phyloP scores from a whole-genome alignment of 176 grass and related monocot species.

The Thinopyrum elongatum region DNA sequence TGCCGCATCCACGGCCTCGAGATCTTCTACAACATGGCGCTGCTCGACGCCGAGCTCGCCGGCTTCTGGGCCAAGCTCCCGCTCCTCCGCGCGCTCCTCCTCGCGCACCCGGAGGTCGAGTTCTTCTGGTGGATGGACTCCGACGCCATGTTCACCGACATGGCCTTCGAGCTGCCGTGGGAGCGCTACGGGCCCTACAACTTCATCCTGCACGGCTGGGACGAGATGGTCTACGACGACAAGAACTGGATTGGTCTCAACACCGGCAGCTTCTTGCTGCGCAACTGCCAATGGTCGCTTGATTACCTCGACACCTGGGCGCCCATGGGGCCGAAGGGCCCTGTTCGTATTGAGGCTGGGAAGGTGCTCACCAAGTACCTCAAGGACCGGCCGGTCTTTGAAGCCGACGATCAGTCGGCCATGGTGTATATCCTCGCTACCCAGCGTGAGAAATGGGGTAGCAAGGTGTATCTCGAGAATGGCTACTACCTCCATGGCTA shows the following conservation, averaged over 20 bases:
- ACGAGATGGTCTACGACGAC: constrained; percentile 98
- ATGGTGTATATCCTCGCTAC: constrained; percentile 98
- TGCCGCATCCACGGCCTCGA: constrained; percentile 94
- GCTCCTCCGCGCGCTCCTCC: constrained; percentile 80
- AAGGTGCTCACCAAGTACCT: constrained; percentile 76
- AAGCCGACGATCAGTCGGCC: constrained; percentile 98
- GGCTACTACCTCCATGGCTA: constrained; percentile 98
- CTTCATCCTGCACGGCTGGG: constrained; percentile 87
- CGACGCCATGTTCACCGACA: constrained; percentile 96
- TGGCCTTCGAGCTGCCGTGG: constrained; percentile 97
- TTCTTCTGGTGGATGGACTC: constrained; percentile 99
- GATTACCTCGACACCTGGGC: constrained; percentile 94
- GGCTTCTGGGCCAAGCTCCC: constrained; percentile 98
- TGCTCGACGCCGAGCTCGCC: constrained; percentile 90
- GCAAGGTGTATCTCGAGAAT: constrained; percentile 94
- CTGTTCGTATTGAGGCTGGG: constrained; percentile 73
- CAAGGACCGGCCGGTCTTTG: constrained; percentile 97
- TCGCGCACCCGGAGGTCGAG: constrained; percentile 89
- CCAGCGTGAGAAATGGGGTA: constrained; percentile 72
- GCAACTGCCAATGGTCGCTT: constrained; percentile 98
- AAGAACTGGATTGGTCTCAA: constrained; percentile 99
- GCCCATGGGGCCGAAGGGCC: constrained; percentile 97
- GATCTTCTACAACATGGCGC: constrained; percentile 98
- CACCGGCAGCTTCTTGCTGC: constrained; percentile 89
- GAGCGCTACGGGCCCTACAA: constrained; percentile 80